Evolutionary conservation across 495 filamentous ascomycete species (phyloP).

Genomic region (Achaetomiella virescens): DNA sequence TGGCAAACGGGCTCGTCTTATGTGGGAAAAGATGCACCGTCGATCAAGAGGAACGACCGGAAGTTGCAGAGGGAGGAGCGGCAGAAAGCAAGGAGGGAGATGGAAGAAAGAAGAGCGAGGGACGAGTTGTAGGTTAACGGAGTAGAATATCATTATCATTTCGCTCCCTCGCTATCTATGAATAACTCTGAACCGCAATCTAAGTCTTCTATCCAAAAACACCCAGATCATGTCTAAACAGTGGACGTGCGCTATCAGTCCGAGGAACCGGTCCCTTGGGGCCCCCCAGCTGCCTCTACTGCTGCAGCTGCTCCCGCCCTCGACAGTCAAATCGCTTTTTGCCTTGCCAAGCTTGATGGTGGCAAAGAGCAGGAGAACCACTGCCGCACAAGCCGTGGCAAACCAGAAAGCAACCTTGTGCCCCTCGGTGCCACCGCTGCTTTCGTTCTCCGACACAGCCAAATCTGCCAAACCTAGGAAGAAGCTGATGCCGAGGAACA

Average conservation of each 20-base stretch:
- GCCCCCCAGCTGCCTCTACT: not conserved
- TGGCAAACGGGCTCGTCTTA: constrained; percentile 22
- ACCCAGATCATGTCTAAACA: not conserved
- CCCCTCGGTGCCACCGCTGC: constrained; percentile 40
- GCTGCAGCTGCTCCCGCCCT: constrained; percentile 14
- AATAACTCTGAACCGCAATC: not conserved
- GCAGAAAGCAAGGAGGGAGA: constrained; percentile 16
- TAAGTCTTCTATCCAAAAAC: not conserved
- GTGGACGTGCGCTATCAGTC: not conserved
- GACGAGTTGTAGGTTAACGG: constrained; percentile 29
- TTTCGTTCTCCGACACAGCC: constrained; percentile 45
- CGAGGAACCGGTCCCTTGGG: not conserved
- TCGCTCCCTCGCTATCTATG: not conserved
- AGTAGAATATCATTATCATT: too few species aligned
- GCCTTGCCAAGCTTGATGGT: constrained; percentile 65
- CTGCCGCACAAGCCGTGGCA: constrained; percentile 49
- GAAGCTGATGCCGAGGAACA: constrained; percentile 80
- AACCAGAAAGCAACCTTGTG: constrained; percentile 68
- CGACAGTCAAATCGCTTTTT: constrained; percentile 54
- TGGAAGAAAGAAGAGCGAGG: constrained; percentile 17
- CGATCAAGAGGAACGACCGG: constrained; percentile 23
- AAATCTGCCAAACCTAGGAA: constrained; percentile 72
- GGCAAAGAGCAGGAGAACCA: constrained; percentile 49
- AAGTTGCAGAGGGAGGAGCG: constrained; percentile 24
- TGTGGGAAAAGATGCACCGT: constrained; percentile 32